These are phyloP conservation scores for Pouteria campechiana DNA, from an alignment of 179 eudicot genomes.

Conservation along the genomic window DNA sequence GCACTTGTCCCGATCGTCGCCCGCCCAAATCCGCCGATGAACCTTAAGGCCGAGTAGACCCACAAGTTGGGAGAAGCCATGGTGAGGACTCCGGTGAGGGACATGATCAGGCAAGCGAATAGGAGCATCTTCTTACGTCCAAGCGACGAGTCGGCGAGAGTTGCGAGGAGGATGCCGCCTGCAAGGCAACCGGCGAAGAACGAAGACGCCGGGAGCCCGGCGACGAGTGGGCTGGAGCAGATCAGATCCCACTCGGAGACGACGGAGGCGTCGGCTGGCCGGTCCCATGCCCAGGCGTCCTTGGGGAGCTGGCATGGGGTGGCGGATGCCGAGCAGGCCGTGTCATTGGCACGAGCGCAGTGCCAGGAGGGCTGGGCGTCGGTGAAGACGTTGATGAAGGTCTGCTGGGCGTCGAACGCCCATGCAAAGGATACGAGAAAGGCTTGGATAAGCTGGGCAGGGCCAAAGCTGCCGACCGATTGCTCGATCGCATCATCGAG, in stretches of 20 bases:
- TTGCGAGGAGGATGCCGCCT: constrained; percentile 43
- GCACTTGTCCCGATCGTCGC: constrained; percentile 53
- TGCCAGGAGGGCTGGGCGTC: constrained; percentile 58
- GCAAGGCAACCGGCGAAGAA: constrained; percentile 51
- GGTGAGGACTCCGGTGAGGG: constrained; percentile 31
- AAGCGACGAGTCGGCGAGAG: constrained; percentile 49
- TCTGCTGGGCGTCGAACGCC: constrained; percentile 74
- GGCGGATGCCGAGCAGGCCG: neutral
- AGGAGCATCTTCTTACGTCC: constrained; percentile 52
- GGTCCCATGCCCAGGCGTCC: constrained; percentile 41
- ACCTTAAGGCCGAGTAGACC: constrained; percentile 37
- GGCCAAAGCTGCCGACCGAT: constrained; percentile 43
- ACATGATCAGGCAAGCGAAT: constrained; percentile 39
- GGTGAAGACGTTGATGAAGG: constrained; percentile 63
- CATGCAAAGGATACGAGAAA: constrained; percentile 40
- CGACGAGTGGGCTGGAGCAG: constrained; percentile 29
- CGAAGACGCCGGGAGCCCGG: constrained; percentile 58
- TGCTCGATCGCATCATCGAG: constrained; percentile 44
- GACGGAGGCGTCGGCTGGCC: constrained; percentile 20
- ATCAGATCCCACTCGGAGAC: constrained; percentile 50
- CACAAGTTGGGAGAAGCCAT: constrained; percentile 38
- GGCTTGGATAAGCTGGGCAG: constrained; percentile 45
- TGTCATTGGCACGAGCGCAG: constrained; percentile 6
- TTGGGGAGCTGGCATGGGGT: constrained; percentile 21
- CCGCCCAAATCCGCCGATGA: constrained; percentile 48